Conservation (phyloP, 163 green algal species). For the Scenedesmus sp. region DNA sequence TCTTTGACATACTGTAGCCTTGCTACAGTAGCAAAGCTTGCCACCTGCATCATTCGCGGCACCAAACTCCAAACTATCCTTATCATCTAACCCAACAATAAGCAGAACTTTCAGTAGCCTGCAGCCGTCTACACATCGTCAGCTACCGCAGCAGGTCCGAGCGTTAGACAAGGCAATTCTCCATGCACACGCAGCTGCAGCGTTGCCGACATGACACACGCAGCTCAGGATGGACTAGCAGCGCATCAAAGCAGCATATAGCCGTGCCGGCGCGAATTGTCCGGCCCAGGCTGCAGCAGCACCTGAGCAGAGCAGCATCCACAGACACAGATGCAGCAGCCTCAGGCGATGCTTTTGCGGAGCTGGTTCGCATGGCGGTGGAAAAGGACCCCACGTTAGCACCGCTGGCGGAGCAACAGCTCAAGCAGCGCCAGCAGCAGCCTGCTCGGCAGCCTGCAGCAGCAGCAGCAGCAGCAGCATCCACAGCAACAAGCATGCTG, state of each 20-base stretch:
- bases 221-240: not conserved
- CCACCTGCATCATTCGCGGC: no score
- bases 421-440: slow-evolving; percentile 53
- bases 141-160: not conserved
- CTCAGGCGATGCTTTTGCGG: slow-evolving; percentile 83
- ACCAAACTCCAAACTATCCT: no score
- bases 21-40: no score
- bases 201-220: not conserved
- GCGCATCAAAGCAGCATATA: not conserved
- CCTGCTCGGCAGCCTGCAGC: not conserved
- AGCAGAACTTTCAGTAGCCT: no score
- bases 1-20: no score
- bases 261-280: not conserved
- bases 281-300: slow-evolving; percentile 3
- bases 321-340: slow-evolving; percentile 35
- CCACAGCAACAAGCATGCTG: slow-evolving; percentile 58
- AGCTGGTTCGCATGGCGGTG: slow-evolving; percentile 89
- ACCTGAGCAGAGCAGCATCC: slow-evolving; percentile 2
- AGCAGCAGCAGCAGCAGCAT: not conserved
- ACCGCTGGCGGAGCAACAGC: slow-evolving; percentile 69
- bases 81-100: no score
- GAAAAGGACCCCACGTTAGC: slow-evolving; percentile 83
- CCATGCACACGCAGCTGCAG: slow-evolving; percentile 13
- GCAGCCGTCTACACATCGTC: not conserved
- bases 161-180: slow-evolving; percentile 1